Conservation (phyloP, 1,284 basidiomycete genomes). For the Melampsora larici-populina region DNA sequence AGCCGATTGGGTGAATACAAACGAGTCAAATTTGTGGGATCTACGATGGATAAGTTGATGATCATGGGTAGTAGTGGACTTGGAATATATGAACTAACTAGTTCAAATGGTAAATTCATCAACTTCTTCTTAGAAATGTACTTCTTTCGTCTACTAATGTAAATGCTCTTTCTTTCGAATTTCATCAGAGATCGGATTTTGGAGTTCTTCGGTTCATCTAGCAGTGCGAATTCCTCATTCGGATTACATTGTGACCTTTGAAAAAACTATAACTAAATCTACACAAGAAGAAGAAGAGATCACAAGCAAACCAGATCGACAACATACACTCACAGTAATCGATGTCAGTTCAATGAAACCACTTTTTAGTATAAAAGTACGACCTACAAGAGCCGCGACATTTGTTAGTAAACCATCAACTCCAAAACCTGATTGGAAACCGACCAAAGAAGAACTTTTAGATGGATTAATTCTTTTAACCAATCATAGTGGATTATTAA, state of each 20-base stretch:
- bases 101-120: neutral
- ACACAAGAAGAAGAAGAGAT: neutral
- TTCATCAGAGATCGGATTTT: neutral
- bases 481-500: conserved; percentile 5
- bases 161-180: neutral
- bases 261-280: neutral
- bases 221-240: neutral
- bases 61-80: neutral
- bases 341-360: neutral
- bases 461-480: conserved; percentile 35
- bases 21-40: neutral
- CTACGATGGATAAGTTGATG: conserved; percentile 1
- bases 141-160: neutral
- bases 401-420: neutral
- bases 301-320: neutral
- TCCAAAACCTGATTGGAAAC: neutral
- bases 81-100: neutral
- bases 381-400: neutral
- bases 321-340: neutral
- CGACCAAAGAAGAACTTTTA: conserved; percentile 4
- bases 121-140: neutral
- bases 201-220: neutral
- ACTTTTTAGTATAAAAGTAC: neutral
- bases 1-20: neutral
- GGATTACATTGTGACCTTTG: neutral